Evolutionary conservation across 75 land plant species (phyloP).

Genomic region (Cupressus sempervirens): DNA sequence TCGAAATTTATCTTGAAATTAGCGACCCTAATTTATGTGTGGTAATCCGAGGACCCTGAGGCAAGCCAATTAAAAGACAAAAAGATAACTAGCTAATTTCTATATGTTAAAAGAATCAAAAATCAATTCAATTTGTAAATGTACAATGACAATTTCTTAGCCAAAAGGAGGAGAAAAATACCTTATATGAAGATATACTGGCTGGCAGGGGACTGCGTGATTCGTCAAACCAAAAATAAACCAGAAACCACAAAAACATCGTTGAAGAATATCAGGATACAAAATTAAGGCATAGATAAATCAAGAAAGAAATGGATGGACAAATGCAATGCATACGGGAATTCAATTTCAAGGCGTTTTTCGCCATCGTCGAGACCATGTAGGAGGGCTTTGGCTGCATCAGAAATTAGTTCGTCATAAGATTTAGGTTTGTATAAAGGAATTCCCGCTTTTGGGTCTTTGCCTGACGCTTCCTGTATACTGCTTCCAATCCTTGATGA

Average conservation of each 20-base stretch:
- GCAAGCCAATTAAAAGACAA: background rate
- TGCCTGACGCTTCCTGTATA: background rate
- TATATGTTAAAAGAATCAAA: background rate
- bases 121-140: background rate
- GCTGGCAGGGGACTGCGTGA: slow-evolving; percentile 72
- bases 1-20: background rate
- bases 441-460: slow-evolving; percentile 60
- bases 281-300: background rate
- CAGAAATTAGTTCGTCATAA: slow-evolving; percentile 72
- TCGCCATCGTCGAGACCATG: slow-evolving; percentile 75
- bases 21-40: background rate
- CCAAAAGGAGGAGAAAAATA: slow-evolving; percentile 15
- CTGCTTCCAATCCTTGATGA: background rate
- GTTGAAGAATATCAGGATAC: background rate
- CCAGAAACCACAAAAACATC: background rate
- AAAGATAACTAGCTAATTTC: background rate
- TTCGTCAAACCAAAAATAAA: background rate
- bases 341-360: slow-evolving; percentile 89
- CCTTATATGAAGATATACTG: slow-evolving; percentile 83
- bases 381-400: slow-evolving; percentile 67
- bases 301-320: slow-evolving; percentile 8
- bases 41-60: background rate
- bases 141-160: background rate
- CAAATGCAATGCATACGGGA: slow-evolving; percentile 55
- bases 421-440: slow-evolving; percentile 89